Percentiles rank a stretch among this genome's conserved stretches.
Evolutionary conservation across 2,329 filamentous ascomycete genomes (phyloP).

Genomic region (Grosmannia clavigera): DNA sequence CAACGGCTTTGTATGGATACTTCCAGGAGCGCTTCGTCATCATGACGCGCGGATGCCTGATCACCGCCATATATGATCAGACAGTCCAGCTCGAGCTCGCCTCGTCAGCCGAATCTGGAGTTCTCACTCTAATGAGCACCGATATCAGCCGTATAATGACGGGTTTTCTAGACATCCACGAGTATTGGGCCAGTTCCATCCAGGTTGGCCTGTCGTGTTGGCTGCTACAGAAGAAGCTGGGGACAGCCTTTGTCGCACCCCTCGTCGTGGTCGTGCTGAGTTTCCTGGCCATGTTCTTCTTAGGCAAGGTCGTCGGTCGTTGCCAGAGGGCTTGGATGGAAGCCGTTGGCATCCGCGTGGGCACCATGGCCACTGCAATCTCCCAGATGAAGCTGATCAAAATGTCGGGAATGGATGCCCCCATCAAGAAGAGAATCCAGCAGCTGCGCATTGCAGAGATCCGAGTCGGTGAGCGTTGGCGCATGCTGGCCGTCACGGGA

Average conservation of each 20-base stretch:
- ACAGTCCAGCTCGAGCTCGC: slow-evolving; percentile 14
- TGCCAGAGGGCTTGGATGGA: slow-evolving; percentile 16
- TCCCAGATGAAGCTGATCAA: slow-evolving; percentile 26
- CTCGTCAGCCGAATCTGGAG: slow-evolving; percentile 10
- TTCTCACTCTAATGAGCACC: slow-evolving; percentile 21
- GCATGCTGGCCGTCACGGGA: slow-evolving; percentile 15
- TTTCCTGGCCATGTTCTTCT: neutral
- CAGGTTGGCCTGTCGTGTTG: slow-evolving; percentile 11
- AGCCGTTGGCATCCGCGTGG: slow-evolving; percentile 14
- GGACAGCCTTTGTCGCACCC: slow-evolving; percentile 11
- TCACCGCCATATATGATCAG: slow-evolving; percentile 21
- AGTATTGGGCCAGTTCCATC: slow-evolving; percentile 14
- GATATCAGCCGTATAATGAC: slow-evolving; percentile 19
- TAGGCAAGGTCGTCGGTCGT: neutral
- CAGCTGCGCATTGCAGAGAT: slow-evolving; percentile 23
- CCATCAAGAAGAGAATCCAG: slow-evolving; percentile 20
- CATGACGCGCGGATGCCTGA: slow-evolving; percentile 19
- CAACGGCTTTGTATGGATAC: slow-evolving; percentile 27
- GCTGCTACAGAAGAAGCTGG: slow-evolving; percentile 12
- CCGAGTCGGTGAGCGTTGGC: slow-evolving; percentile 16
- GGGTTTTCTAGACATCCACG: slow-evolving; percentile 17
- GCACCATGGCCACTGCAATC: slow-evolving; percentile 17
- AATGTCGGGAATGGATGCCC: slow-evolving; percentile 22
- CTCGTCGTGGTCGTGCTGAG: slow-evolving; percentile 7
- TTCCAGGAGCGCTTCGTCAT: slow-evolving; percentile 21